These are phyloP conservation scores for Dactylella cylindrospora DNA, from an alignment of 2,329 filamentous ascomycete genomes.

Conservation along the genomic window DNA sequence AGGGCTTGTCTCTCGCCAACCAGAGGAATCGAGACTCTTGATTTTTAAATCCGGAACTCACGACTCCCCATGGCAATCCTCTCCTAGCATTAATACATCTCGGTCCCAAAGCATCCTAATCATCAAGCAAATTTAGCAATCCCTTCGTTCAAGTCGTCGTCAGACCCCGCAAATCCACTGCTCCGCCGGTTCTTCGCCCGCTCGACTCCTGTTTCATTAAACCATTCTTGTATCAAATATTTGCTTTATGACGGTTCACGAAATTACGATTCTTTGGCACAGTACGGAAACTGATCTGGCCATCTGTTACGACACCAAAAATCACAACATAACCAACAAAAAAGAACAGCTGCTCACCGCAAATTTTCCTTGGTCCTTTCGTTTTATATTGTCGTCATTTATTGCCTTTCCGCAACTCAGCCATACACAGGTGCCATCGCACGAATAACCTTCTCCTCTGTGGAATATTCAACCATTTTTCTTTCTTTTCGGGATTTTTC, in stretches of 20 bases:
- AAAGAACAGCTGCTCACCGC: slow-evolving; percentile 44
- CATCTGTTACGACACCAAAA: slow-evolving; percentile 39
- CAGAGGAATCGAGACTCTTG: slow-evolving; percentile 16
- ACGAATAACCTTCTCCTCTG: slow-evolving; percentile 33
- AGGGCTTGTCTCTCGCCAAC: slow-evolving; percentile 39
- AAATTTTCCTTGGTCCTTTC: slow-evolving; percentile 26
- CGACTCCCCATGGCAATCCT: neutral
- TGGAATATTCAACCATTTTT: slow-evolving; percentile 8
- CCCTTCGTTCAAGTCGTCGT: too few species aligned
- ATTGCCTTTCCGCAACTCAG: neutral
- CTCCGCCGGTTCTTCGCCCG: slow-evolving; percentile 4
- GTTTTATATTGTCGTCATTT: slow-evolving; percentile 15
- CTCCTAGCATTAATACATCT: neutral
- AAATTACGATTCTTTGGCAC: slow-evolving; percentile 40
- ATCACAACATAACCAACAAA: slow-evolving; percentile 31
- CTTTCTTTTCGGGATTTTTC: slow-evolving; percentile 4
- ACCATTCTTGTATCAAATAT: slow-evolving; percentile 44
- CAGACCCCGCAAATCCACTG: too few species aligned
- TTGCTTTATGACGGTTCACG: slow-evolving; percentile 41
- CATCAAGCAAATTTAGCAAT: neutral
- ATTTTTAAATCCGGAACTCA: neutral
- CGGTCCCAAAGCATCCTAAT: neutral
- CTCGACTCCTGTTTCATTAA: slow-evolving; percentile 1
- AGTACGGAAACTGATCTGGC: slow-evolving; percentile 9
- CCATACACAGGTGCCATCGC: slow-evolving; percentile 32